These are phyloP conservation scores for Talaromyces sp. DNA, from an alignment of 2,329 filamentous ascomycete species.

Conservation along the genomic window DNA sequence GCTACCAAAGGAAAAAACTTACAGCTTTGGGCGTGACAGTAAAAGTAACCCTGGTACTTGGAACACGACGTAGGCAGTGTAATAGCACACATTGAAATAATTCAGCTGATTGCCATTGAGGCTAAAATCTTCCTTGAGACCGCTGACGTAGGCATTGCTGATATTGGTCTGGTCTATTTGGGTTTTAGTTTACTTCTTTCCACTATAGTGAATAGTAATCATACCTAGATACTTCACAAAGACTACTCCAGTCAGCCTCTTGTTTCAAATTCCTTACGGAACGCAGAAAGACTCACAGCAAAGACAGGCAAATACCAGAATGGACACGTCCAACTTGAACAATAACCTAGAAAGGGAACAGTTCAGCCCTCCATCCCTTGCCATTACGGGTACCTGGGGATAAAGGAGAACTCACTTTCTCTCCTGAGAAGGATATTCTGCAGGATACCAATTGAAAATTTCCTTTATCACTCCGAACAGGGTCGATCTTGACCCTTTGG, in stretches of 20 bases:
- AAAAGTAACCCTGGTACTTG: conserved; percentile 27
- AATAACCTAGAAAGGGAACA: conserved; percentile 20
- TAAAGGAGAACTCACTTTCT: conserved; percentile 21
- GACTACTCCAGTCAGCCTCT: neutral
- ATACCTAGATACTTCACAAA: conserved; percentile 12
- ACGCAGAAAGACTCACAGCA: conserved; percentile 23
- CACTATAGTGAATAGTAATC: neutral
- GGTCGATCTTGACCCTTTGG: conserved; percentile 5
- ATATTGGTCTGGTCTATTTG: conserved; percentile 28
- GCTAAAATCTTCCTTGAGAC: conserved; percentile 28
- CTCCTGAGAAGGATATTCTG: conserved; percentile 26
- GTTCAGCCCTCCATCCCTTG: neutral
- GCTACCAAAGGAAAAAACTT: neutral
- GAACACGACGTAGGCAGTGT: conserved; percentile 28
- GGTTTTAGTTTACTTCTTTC: neutral
- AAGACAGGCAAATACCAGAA: conserved; percentile 28
- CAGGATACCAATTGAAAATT: conserved; percentile 32
- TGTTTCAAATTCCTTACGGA: conserved; percentile 24
- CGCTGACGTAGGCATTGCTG: conserved; percentile 32
- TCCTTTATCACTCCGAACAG: conserved; percentile 24
- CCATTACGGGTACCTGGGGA: no score
- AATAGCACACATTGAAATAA: conserved; percentile 27
- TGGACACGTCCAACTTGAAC: conserved; percentile 30
- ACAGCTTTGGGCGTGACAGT: conserved; percentile 28
- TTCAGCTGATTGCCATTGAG: conserved; percentile 29